Evolutionary conservation across 257 asterid species (phyloP).

Genomic region (Solanum boliviense): DNA sequence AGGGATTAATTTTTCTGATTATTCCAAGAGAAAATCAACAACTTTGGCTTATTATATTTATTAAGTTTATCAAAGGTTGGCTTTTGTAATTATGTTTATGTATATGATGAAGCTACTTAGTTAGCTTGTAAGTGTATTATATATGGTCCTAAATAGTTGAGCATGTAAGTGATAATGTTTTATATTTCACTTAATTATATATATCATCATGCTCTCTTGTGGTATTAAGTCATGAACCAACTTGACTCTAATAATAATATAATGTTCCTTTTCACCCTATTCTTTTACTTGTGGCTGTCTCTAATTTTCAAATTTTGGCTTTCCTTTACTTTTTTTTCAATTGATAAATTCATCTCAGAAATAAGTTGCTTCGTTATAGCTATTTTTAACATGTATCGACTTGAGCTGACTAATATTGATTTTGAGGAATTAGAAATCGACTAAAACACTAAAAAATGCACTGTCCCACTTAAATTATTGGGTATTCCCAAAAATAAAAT

Average conservation of each 20-base stretch:
- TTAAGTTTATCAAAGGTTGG: too few relatives aligned
- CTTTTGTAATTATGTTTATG: too few relatives aligned
- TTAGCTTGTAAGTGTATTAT: too few relatives aligned
- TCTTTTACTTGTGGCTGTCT: background rate
- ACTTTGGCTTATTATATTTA: constrained; percentile 19
- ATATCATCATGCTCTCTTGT: background rate
- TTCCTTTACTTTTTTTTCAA: background rate
- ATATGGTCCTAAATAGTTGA: background rate
- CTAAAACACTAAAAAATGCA: too few relatives aligned
- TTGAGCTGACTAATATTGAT: too few relatives aligned
- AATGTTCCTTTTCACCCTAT: background rate
- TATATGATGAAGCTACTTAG: too few relatives aligned
- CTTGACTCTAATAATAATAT: background rate
- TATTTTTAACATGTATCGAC: too few relatives aligned
- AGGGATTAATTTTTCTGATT: constrained; percentile 6
- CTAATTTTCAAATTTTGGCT: background rate
- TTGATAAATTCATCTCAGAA: background rate
- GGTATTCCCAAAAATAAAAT: background rate
- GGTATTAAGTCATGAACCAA: background rate
- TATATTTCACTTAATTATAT: background rate
- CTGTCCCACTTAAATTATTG: too few relatives aligned
- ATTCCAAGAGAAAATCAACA: constrained; percentile 15
- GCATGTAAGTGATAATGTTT: background rate
- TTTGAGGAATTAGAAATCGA: too few relatives aligned
- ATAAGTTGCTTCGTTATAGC: background rate